phyloP scores from a whole-genome alignment of 352 stramenopile genomes.

The Pythium rishiriense region DNA sequence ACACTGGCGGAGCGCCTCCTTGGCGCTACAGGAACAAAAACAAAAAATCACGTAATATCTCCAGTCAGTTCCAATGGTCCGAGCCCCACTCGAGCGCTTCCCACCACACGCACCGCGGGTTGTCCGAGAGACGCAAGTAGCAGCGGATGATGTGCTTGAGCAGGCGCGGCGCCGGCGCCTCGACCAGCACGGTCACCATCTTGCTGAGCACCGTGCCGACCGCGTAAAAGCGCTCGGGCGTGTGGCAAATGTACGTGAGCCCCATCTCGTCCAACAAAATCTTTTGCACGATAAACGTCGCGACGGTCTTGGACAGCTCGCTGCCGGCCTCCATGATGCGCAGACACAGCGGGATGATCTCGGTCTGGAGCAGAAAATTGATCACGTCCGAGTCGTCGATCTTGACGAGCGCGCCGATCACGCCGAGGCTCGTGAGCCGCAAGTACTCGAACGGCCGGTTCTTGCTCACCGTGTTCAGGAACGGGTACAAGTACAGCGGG shows the following conservation, averaged over 20 bases:
- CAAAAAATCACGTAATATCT: not conserved
- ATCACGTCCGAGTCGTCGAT: constrained; percentile 99
- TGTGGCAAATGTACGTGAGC: constrained; percentile 99
- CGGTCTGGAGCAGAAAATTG: constrained; percentile 98
- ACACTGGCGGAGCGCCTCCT: constrained; percentile 96
- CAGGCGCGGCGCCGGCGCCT: constrained; percentile 92
- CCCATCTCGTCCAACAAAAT: constrained; percentile 98
- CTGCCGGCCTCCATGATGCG: constrained; percentile 99
- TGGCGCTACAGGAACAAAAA: constrained; percentile 56
- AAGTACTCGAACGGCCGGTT: constrained; percentile 99
- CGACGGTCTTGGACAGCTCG: constrained; percentile 98
- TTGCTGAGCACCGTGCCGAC: constrained; percentile 94
- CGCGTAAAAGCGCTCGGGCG: constrained; percentile 92
- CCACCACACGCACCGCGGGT: constrained; percentile 37
- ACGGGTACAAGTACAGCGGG: constrained; percentile 98
- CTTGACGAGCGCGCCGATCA: constrained; percentile 99
- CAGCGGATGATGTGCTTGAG: constrained; percentile 99
- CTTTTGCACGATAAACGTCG: constrained; percentile 99
- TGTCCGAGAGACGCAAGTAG: constrained; percentile 95
- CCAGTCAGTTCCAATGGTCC: not conserved
- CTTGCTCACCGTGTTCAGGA: constrained; percentile 99
- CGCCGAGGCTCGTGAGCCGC: constrained; percentile 95
- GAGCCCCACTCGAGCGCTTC: too few relatives aligned
- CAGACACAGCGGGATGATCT: constrained; percentile 99
- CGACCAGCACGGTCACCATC: constrained; percentile 95